A percentile compares a stretch with the other conserved stretches of the same genome.
Conservation (phyloP, 1,139 yeast genomes). For the Nakaseomyces uthaithaninus region DNA sequence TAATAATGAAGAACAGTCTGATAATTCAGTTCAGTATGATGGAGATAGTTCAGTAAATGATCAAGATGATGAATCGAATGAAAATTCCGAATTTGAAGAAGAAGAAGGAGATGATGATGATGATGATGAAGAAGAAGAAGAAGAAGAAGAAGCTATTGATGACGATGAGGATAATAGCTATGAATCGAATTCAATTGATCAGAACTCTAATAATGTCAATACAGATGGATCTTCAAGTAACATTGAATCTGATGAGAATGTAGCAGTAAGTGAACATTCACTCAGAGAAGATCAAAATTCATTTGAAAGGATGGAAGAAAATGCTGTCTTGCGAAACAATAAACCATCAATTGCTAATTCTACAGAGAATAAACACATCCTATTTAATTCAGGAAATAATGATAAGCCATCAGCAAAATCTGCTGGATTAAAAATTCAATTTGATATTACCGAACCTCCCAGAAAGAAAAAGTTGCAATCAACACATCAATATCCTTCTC, state of each 20-base stretch:
- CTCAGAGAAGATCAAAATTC: neutral
- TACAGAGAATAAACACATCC: neutral
- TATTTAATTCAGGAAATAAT: neutral
- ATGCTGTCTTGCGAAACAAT: neutral
- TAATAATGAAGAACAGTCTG: neutral
- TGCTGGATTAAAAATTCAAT: slow-evolving; percentile 23
- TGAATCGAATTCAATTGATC: neutral
- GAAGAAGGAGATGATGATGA: neutral
- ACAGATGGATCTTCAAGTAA: too few species aligned
- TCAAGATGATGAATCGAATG: slow-evolving; percentile 4
- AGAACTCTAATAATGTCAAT: too few species aligned
- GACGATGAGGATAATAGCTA: neutral
- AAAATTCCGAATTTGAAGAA: too few species aligned
- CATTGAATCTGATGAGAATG: neutral
- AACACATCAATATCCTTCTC: neutral
- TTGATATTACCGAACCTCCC: slow-evolving; percentile 23
- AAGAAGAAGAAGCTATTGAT: neutral
- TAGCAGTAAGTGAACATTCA: neutral
- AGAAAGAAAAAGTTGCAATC: slow-evolving; percentile 8
- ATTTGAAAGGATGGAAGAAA: neutral
- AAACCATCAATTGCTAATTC: neutral
- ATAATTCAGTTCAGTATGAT: neutral
- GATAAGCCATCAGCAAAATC: neutral
- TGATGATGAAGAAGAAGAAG: neutral
- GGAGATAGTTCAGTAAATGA: neutral